A percentile compares a stretch with the other conserved stretches of the same genome.
Evolutionary conservation across 768 basidiomycete genomes (phyloP).

Genomic region (Daedaleopsis nitida): DNA sequence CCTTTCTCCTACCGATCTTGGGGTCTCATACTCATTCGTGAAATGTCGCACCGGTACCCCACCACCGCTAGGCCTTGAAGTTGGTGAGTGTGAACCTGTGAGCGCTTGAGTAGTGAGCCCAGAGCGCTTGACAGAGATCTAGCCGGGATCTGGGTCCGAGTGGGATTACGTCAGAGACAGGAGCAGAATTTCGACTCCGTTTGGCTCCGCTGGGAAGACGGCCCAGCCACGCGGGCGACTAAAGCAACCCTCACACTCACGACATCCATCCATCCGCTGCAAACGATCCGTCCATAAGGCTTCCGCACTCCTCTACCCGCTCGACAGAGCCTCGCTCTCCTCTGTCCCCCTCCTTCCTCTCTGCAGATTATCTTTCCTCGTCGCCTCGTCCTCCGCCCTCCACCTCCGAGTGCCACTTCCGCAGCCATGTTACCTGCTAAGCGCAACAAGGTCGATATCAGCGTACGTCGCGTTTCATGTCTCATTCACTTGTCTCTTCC

Average conservation of each 20-base stretch:
- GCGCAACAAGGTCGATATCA: constrained; percentile 94
- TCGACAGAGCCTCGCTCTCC: constrained; percentile 17
- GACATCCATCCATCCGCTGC: neutral
- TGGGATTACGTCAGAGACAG: constrained; percentile 16
- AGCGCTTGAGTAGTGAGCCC: neutral
- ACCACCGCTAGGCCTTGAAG: too few species aligned
- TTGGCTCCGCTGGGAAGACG: constrained; percentile 7
- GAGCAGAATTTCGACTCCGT: constrained; percentile 5
- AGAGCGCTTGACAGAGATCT: neutral
- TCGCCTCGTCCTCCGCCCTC: constrained; percentile 19
- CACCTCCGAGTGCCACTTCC: constrained; percentile 4
- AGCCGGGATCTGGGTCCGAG: neutral
- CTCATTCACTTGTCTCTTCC: neutral
- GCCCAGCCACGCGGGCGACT: neutral
- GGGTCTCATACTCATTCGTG: too few species aligned
- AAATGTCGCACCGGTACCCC: too few species aligned
- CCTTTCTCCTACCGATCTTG: too few species aligned
- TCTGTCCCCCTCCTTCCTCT: constrained; percentile 12
- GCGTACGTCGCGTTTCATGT: constrained; percentile 68
- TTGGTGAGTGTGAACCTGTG: too few species aligned
- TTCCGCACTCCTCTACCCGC: constrained; percentile 9
- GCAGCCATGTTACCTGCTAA: constrained; percentile 67
- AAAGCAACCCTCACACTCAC: neutral
- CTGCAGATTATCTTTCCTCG: constrained; percentile 19
- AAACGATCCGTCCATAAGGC: constrained; percentile 7